These are phyloP conservation scores for Malus hybrid DNA, from an alignment of 331 rosid genomes.

Conservation along the genomic window DNA sequence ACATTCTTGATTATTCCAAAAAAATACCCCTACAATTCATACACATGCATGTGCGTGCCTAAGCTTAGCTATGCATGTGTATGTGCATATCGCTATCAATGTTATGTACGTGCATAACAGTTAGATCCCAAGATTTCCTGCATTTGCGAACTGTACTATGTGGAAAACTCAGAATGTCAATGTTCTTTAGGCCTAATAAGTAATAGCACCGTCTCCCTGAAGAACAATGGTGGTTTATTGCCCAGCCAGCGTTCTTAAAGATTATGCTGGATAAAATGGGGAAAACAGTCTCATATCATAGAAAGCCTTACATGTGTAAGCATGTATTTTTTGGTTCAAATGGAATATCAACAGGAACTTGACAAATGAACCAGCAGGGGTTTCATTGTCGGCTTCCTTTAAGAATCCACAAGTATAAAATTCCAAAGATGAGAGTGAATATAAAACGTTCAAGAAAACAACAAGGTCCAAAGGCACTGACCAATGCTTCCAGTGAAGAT, in stretches of 20 bases:
- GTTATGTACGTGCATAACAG: neutral
- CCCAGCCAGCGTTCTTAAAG: neutral
- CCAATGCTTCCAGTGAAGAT: constrained; percentile 87
- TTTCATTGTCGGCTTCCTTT: constrained; percentile 2
- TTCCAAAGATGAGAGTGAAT: constrained; percentile 5
- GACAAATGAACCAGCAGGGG: neutral
- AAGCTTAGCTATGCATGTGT: neutral
- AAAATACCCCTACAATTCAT: neutral
- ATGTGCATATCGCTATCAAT: neutral
- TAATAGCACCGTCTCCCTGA: neutral
- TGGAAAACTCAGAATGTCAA: neutral
- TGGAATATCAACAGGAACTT: neutral
- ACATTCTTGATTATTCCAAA: neutral
- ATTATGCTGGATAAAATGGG: neutral
- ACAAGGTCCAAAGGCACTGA: constrained; percentile 31
- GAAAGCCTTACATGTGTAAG: neutral
- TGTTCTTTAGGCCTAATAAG: neutral
- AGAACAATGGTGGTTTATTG: neutral
- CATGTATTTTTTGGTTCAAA: neutral
- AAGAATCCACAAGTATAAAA: neutral
- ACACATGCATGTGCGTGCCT: neutral
- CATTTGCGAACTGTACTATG: neutral
- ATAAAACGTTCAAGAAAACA: neutral
- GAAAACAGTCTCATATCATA: neutral
- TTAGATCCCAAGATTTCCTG: neutral